Base-by-base conservation (phyloP, 2,329 filamentous ascomycete genomes). In the Purpureocillium takamizusanense region DNA sequence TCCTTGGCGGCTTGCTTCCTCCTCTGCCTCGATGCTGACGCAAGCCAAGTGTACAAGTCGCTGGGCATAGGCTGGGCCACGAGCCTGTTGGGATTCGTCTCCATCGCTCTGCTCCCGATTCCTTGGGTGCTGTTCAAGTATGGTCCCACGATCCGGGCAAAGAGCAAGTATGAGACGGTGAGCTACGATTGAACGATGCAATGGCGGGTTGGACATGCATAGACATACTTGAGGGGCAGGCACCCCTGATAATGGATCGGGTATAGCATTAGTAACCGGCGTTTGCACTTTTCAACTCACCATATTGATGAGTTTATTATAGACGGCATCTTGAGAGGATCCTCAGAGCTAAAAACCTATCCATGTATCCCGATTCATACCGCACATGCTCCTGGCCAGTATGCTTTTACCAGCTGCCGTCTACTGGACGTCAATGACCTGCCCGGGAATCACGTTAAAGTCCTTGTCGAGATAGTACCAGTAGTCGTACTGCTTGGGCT, bases 101-200 rank as follows among this genome's bases (percentile, higher is more conserved):
- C 69, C 1, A 17, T 72, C 2, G 55, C 54, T 0, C 49, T 76
- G 39, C 48, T 74, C 39, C 71, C 71, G 0, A 61, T 76, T 14
- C 73, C 73, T 0, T 76, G 69, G 64, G 56, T 71, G 0, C 52
- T 77, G 12, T 75, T 70, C 53, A 67, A 60, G 37, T 74, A 55
- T 28, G 73, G 73, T 0, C 58, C 62, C 31, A 39, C 31, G 1
- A 58, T 72, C 16, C 55, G 66, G n/a, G 51, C 47, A 0, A 56
- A 47, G 42, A 68, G 63, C 41, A 56, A 53, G 30, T 69, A 66
- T 31, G 54, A 65, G 40, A 64, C 60, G 2, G 56, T 52, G 12
- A 42, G 52, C 28, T 52, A 41, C n/a, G 31, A 36, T 31, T 34
- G 38, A 18, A n/a, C n/a, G n/a, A n/a, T n/a, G n/a, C n/a, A n/a